Evolutionary conservation across 768 basidiomycete genomes (phyloP).

Genomic region (Leccinum imitatum): DNA sequence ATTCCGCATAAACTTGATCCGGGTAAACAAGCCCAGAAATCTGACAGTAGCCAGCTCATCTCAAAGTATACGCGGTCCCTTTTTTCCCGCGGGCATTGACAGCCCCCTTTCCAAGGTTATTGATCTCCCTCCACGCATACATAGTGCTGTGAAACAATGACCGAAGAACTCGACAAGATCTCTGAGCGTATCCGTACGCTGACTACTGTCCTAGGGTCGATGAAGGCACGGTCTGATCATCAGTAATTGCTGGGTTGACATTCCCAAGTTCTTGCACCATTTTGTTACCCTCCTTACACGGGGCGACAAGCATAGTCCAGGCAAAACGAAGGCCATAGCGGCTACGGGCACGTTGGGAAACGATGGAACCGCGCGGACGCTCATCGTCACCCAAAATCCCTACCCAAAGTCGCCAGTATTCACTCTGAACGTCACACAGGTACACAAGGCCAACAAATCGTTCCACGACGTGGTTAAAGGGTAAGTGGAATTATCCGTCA

Average conservation of each 20-base stretch:
- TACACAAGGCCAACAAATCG: not conserved
- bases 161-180: no score
- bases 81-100: no score
- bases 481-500: not conserved
- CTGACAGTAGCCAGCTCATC: constrained; percentile 32
- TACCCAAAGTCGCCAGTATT: not conserved
- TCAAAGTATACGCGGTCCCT: no score
- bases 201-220: not conserved
- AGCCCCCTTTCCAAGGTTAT: no score
- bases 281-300: not conserved
- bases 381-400: not conserved
- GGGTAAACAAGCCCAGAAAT: constrained; percentile 88
- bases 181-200: no score
- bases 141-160: no score
- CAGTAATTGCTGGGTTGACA: not conserved
- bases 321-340: not conserved
- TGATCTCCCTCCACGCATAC: no score
- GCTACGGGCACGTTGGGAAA: not conserved
- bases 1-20: constrained; percentile 7
- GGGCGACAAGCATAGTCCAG: not conserved
- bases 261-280: not conserved
- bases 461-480: not conserved
- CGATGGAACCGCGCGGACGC: not conserved
- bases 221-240: not conserved
- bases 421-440: not conserved